phyloP scores from a whole-genome alignment of 371 early-diverging fungal species.

The Circinella minor region DNA sequence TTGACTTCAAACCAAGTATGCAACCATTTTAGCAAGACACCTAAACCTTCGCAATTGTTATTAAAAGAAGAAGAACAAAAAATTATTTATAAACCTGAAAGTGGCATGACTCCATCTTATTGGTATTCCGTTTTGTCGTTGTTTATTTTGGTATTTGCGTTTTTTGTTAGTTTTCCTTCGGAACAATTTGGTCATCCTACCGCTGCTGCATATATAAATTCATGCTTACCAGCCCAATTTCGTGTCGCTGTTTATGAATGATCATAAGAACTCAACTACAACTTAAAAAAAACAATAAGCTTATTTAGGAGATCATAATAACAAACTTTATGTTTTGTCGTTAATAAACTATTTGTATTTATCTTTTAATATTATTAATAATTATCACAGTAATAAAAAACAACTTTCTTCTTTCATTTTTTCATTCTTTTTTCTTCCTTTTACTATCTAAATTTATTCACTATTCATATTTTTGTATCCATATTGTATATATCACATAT shows the following conservation, averaged over 20 bases:
- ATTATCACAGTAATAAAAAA: neutral
- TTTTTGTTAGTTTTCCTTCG: slow-evolving; percentile 37
- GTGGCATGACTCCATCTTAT: neutral
- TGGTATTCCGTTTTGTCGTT: slow-evolving; percentile 15
- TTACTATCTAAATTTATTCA: neutral
- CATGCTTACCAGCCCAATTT: slow-evolving; percentile 30
- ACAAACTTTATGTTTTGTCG: neutral
- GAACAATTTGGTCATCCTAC: slow-evolving; percentile 21
- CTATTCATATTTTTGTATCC: no score
- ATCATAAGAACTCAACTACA: neutral
- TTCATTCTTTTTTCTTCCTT: neutral
- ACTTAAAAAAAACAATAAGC: neutral
- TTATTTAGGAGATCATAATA: slow-evolving; percentile 1
- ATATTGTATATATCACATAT: neutral
- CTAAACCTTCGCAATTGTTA: slow-evolving; percentile 13
- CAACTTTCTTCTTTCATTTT: neutral
- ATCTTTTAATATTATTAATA: neutral
- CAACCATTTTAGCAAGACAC: slow-evolving; percentile 33
- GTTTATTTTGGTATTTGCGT: slow-evolving; percentile 27
- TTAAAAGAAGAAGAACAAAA: neutral
- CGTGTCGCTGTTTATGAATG: slow-evolving; percentile 22
- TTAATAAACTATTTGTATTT: no score
- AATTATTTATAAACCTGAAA: slow-evolving; percentile 11
- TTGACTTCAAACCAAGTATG: slow-evolving; percentile 56
- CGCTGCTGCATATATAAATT: slow-evolving; percentile 48